A percentile compares a stretch with the other conserved stretches of the same genome.
phyloP scores from a whole-genome alignment of 306 rosid species.

The Malus sieversii region DNA sequence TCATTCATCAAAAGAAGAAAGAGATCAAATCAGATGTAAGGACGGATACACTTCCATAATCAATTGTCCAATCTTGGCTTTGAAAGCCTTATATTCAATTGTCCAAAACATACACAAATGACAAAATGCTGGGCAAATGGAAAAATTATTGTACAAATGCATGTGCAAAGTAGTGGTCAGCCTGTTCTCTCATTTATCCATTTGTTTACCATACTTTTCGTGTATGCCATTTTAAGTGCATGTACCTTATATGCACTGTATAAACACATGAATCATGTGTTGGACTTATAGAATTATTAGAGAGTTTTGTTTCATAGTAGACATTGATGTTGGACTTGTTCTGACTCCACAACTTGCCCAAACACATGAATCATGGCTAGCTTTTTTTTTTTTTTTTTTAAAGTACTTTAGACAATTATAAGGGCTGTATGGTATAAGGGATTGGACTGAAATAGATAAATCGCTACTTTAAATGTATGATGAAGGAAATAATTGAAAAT shows the following conservation, averaged over 20 bases:
- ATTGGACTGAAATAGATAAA: too few species aligned
- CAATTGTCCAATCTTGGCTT: too few species aligned
- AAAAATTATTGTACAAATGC: background rate
- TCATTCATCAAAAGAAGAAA: background rate
- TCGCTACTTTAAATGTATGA: too few species aligned
- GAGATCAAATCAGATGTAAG: background rate
- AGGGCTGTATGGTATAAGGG: too few species aligned
- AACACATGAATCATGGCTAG: background rate
- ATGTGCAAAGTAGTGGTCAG: background rate
- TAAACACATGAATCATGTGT: too few species aligned
- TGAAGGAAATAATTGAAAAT: too few species aligned
- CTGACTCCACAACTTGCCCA: background rate
- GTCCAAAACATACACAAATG: background rate
- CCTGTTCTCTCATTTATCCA: background rate
- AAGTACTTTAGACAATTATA: too few species aligned
- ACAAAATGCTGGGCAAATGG: background rate
- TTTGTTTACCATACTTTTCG: background rate
- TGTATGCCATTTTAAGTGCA: constrained; percentile 2
- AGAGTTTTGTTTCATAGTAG: background rate
- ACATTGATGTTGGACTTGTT: background rate
- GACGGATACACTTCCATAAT: background rate
- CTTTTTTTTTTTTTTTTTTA: too few species aligned
- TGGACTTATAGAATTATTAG: too few species aligned
- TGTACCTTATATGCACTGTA: background rate
- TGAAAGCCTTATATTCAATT: background rate